Evolutionary conservation across 306 rosid genomes (phyloP).

Genomic region (Glycine tomentella): DNA sequence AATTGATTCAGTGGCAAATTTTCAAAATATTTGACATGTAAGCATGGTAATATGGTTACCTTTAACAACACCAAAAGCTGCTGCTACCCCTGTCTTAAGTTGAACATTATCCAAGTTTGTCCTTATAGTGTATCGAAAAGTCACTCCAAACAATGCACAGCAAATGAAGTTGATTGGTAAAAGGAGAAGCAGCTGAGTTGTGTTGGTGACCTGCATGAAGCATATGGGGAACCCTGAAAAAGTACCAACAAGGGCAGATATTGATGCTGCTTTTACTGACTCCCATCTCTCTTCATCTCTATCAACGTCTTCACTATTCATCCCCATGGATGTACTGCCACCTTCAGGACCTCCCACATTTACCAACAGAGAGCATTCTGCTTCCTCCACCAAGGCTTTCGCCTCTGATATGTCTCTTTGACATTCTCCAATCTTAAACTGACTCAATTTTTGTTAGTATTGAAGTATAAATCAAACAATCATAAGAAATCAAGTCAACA

Average conservation of each 20-base stretch:
- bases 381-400: conserved; percentile 74
- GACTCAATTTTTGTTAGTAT: conserved; percentile 33
- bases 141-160: conserved; percentile 82
- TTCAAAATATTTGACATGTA: neutral
- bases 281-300: conserved; percentile 75
- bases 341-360: conserved; percentile 42
- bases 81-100: conserved; percentile 84
- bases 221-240: conserved; percentile 73
- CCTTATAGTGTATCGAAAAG: conserved; percentile 75
- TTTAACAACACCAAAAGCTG: too few species aligned
- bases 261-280: conserved; percentile 74
- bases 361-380: conserved; percentile 65
- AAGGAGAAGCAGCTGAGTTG: conserved; percentile 67
- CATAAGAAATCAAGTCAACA: conserved; percentile 15
- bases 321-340: conserved; percentile 40
- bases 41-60: conserved; percentile 51
- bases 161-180: conserved; percentile 66
- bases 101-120: conserved; percentile 78
- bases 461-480: neutral
- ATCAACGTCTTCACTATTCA: conserved; percentile 52
- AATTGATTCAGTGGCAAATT: neutral
- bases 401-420: conserved; percentile 83
- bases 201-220: conserved; percentile 58
- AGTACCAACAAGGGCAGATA: conserved; percentile 76
- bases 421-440: conserved; percentile 74